Conservation (phyloP, 1,139 yeast genomes). For the Pneumocystis wakefieldiae region DNA sequence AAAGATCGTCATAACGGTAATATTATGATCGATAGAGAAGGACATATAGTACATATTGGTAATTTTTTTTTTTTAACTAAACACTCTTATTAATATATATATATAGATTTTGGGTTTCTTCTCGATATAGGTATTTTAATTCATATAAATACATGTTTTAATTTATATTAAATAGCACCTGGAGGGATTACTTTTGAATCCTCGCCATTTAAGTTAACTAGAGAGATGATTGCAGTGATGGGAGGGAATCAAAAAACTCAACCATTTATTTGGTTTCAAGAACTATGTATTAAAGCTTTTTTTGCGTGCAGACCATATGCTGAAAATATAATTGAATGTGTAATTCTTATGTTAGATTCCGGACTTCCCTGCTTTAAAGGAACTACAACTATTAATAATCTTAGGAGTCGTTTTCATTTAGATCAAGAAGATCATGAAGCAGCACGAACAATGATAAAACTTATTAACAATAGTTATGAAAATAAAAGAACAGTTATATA, state of each 20-base stretch:
- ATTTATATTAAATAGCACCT: constrained; percentile 72
- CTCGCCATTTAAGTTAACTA: constrained; percentile 91
- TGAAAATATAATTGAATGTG: constrained; percentile 73
- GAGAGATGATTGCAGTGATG: constrained; percentile 90
- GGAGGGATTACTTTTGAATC: constrained; percentile 97
- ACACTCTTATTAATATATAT: background rate
- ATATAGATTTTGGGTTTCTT: background rate
- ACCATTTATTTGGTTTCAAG: constrained; percentile 89
- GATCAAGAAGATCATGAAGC: constrained; percentile 75
- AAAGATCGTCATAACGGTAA: constrained; percentile 98
- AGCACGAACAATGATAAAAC: constrained; percentile 54
- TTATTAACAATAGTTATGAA: constrained; percentile 72
- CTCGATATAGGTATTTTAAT: background rate
- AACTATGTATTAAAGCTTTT: constrained; percentile 82
- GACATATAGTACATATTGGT: constrained; percentile 89
- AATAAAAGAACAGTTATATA: constrained; percentile 85
- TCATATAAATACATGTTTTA: background rate
- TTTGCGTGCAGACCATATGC: constrained; percentile 80
- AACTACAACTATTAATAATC: constrained; percentile 59
- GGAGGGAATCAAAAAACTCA: constrained; percentile 79
- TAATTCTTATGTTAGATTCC: constrained; percentile 83
- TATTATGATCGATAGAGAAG: constrained; percentile 93
- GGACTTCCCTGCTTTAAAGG: constrained; percentile 93
- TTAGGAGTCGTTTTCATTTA: constrained; percentile 68
- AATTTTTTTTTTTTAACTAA: constrained; percentile 33